Evolutionary conservation across 495 filamentous ascomycete genomes (phyloP), one percentile per base, ranked within the genome.

Genomic region (Podospora bellae-mahoneyi): DNA sequence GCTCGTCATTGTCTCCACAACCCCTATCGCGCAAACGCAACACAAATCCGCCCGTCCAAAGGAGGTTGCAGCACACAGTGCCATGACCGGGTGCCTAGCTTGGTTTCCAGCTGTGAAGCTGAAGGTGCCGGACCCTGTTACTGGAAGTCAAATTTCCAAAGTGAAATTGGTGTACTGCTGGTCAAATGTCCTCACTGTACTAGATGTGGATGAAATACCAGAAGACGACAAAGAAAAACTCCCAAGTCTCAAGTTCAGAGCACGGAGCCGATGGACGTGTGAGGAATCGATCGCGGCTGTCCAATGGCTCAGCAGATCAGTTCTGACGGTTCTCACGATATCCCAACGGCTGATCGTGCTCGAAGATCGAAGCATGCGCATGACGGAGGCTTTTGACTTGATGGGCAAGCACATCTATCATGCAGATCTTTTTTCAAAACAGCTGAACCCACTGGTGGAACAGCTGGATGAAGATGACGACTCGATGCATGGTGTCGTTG

Each of bases 41-140:
- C 90, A 96, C 76, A 99, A 99, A 80, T 87, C 92, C 55, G 84
- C 92, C 0, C 84, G 94, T 23, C 93, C 95, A 20, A 98, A 94
- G 71, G 95, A 97, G 68, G 86, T 97, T 20, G 88, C 90, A 4
- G 87, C 92, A 30, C 93, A 98, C 76, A 90, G 92, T 71, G 89
- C 94, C 27, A 88, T 99, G 84, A 97, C 90, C 48, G 95, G 93
- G 18, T 96, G 94, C 69, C 78, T 99, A 65, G 93, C 95, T 19
- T 99, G 95, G 95, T 99, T 98, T 77, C 95, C 95, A 4, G 92
- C 93, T 3, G 95, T 97, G 63, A 95, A 91, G 72, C 80, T 98
- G 54, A 99, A 97, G 78, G 86, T 88, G 27, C 84, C 87, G 55
- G 88, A 91, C 61, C 79, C 86, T 0, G 74, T 76, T 23, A 84